phyloP scores from a whole-genome alignment of 805 yeast genomes.

The Saturnispora quitensis region DNA sequence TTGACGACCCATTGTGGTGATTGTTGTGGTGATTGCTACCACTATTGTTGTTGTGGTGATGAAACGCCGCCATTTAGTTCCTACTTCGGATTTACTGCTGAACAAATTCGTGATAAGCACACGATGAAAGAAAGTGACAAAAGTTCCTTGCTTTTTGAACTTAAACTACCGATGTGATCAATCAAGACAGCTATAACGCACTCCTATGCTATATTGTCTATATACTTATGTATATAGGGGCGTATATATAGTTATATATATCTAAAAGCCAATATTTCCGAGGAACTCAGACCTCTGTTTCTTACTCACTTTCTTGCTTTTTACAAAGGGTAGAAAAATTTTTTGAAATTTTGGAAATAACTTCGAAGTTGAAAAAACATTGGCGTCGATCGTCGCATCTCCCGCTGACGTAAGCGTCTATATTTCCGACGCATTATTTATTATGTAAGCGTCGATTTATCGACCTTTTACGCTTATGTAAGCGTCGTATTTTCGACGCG shows the following conservation, averaged over 20 bases:
- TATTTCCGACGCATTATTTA: too few species aligned
- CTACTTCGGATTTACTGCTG: background rate
- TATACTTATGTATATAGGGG: too few species aligned
- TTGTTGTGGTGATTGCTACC: constrained; percentile 1
- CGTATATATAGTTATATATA: too few species aligned
- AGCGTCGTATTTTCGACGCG: background rate
- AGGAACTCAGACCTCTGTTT: background rate
- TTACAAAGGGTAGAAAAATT: background rate
- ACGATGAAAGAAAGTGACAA: background rate
- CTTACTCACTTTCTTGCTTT: background rate
- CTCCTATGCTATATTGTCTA: too few species aligned
- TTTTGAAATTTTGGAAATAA: background rate
- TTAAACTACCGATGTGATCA: background rate
- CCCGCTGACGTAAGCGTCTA: background rate
- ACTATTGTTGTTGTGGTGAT: background rate
- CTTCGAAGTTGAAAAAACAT: background rate
- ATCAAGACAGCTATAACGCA: background rate
- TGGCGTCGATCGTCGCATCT: background rate
- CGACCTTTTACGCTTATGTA: background rate
- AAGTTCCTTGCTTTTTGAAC: background rate
- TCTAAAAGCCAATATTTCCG: background rate
- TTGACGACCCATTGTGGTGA: background rate
- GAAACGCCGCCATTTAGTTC: background rate
- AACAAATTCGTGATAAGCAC: background rate
- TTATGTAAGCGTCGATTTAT: too few species aligned